These are phyloP conservation scores for Trichoderma gamsii DNA, from an alignment of 495 filamentous ascomycete species.

Conservation along the genomic window DNA sequence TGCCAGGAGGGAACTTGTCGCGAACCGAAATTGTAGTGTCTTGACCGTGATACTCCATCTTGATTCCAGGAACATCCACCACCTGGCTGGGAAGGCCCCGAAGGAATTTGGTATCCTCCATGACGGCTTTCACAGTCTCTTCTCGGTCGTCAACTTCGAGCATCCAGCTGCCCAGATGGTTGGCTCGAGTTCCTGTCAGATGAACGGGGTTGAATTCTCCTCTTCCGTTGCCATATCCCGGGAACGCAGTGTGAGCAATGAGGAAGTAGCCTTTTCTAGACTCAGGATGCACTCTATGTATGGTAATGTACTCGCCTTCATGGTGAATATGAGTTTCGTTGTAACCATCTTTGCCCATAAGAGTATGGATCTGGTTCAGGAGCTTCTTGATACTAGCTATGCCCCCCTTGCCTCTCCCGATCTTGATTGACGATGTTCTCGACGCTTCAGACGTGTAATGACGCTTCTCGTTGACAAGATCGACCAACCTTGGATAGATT, in stretches of 20 bases:
- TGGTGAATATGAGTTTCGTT: slow-evolving; percentile 96
- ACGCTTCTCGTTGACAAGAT: slow-evolving; percentile 83
- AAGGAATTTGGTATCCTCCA: slow-evolving; percentile 63
- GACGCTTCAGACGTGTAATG: slow-evolving; percentile 71
- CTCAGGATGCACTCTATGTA: slow-evolving; percentile 88
- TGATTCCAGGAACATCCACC: slow-evolving; percentile 61
- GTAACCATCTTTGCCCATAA: slow-evolving; percentile 91
- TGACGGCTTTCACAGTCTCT: slow-evolving; percentile 54
- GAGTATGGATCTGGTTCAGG: slow-evolving; percentile 82
- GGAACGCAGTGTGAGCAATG: slow-evolving; percentile 91
- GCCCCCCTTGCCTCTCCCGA: slow-evolving; percentile 63
- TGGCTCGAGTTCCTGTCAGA: slow-evolving; percentile 67
- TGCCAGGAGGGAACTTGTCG: slow-evolving; percentile 79
- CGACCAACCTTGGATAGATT: slow-evolving; percentile 83
- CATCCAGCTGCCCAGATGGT: slow-evolving; percentile 79
- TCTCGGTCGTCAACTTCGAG: slow-evolving; percentile 72
- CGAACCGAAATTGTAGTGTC: slow-evolving; percentile 78
- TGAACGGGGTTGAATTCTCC: slow-evolving; percentile 68
- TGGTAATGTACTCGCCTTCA: slow-evolving; percentile 89
- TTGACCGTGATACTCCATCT: slow-evolving; percentile 58
- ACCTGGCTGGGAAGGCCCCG: slow-evolving; percentile 77
- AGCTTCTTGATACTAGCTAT: slow-evolving; percentile 87
- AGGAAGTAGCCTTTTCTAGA: slow-evolving; percentile 89
- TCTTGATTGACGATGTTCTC: slow-evolving; percentile 45
- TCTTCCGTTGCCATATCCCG: slow-evolving; percentile 75